Percentiles rank a stretch among this genome's conserved stretches.
Conservation (phyloP, 345 rosid species). For the Brassica juncea region DNA sequence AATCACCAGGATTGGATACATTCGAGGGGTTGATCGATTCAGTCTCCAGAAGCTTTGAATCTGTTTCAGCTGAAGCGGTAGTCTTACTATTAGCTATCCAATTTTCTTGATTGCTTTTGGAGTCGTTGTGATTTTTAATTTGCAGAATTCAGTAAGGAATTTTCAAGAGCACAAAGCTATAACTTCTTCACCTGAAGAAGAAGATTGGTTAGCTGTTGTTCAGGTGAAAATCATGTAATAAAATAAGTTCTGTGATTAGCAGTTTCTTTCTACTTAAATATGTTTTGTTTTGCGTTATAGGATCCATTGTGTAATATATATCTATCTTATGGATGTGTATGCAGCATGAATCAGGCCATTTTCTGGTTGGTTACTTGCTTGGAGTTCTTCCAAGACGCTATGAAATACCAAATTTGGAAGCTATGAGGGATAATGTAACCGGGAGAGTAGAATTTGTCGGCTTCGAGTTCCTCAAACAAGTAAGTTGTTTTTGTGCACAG, state of each 20-base stretch:
- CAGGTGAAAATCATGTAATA: constrained; percentile 26
- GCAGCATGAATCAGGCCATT: constrained; percentile 67
- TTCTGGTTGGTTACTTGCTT: constrained; percentile 59
- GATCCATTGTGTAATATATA: background rate
- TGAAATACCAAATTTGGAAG: constrained; percentile 43
- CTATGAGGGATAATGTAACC: constrained; percentile 22
- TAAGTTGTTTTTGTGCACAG: constrained; percentile 15
- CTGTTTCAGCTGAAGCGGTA: constrained; percentile 40
- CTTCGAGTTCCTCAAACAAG: constrained; percentile 60
- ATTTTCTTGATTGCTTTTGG: background rate
- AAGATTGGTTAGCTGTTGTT: constrained; percentile 34
- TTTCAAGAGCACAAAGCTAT: background rate
- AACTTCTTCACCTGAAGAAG: constrained; percentile 26
- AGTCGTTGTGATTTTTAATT: background rate
- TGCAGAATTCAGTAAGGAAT: constrained; percentile 4
- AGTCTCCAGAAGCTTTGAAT: constrained; percentile 36
- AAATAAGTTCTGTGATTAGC: background rate
- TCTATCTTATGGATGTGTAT: background rate
- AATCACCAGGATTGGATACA: constrained; percentile 28
- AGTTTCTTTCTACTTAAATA: background rate
- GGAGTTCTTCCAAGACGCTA: constrained; percentile 66
- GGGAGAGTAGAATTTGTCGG: constrained; percentile 57
- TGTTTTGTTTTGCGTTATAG: background rate
- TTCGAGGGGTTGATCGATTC: constrained; percentile 46
- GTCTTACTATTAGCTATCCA: background rate